Conservation (phyloP, 495 filamentous ascomycete species). For the Acidomyces sp. region DNA sequence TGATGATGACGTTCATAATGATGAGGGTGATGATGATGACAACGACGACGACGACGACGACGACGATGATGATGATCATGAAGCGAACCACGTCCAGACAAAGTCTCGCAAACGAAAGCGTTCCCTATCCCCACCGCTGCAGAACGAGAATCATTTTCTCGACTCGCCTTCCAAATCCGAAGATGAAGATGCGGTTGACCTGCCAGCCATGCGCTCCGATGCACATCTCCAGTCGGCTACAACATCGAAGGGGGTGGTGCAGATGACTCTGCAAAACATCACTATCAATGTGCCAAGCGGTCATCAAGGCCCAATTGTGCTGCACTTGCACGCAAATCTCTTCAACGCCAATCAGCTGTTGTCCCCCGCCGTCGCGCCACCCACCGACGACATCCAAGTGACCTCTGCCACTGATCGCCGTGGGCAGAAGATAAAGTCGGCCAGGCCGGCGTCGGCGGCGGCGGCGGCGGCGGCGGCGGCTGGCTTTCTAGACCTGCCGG, state of each 20-base stretch:
- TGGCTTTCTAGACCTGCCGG: slow-evolving; percentile 28
- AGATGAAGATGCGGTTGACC: neutral
- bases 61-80: slow-evolving; percentile 19
- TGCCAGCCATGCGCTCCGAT: neutral
- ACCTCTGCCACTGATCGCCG: neutral
- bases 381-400: no score
- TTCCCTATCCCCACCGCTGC: slow-evolving; percentile 18
- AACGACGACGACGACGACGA: no score
- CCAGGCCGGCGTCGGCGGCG: neutral
- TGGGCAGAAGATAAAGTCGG: neutral
- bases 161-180: neutral
- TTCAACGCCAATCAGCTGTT: no score
- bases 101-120: slow-evolving; percentile 6
- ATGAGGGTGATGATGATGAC: no score
- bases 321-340: slow-evolving; percentile 6
- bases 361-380: neutral
- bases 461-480: slow-evolving; percentile 1
- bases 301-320: slow-evolving; percentile 24
- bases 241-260: neutral
- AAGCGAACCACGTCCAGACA: neutral
- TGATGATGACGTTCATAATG: no score
- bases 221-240: neutral
- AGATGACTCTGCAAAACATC: slow-evolving; percentile 7
- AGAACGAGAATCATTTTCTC: slow-evolving; percentile 10
- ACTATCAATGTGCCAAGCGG: slow-evolving; percentile 25